Evolutionary conservation across 768 basidiomycete species (phyloP).

Genomic region (Suillus americanus): DNA sequence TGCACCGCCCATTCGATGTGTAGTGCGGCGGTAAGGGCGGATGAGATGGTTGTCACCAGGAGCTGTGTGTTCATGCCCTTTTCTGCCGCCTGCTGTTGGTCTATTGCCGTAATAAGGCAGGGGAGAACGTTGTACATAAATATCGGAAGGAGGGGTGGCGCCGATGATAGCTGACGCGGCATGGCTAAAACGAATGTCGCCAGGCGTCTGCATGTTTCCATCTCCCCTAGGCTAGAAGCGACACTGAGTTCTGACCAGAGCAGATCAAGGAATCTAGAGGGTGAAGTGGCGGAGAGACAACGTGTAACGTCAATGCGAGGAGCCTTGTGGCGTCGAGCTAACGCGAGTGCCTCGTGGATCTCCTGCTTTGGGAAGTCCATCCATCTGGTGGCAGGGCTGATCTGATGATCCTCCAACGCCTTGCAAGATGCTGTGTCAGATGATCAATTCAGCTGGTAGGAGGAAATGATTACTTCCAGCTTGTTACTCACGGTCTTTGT

Average conservation of each 20-base stretch:
- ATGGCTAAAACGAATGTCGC: constrained; percentile 67
- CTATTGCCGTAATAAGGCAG: constrained; percentile 51
- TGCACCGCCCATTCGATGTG: constrained; percentile 72
- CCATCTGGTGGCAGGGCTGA: constrained; percentile 36
- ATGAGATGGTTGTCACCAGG: constrained; percentile 62
- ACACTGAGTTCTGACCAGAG: constrained; percentile 68
- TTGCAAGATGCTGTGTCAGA: constrained; percentile 17
- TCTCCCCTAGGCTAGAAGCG: constrained; percentile 55
- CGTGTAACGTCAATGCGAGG: constrained; percentile 65
- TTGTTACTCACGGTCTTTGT: constrained; percentile 35
- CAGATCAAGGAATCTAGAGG: constrained; percentile 59
- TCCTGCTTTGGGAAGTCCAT: constrained; percentile 55
- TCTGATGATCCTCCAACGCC: constrained; percentile 18
- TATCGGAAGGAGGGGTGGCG: constrained; percentile 68
- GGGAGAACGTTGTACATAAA: constrained; percentile 73
- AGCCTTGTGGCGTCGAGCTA: constrained; percentile 61
- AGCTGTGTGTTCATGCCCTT: constrained; percentile 61
- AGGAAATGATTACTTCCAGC: not conserved
- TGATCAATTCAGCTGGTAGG: not conserved
- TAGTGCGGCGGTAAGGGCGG: constrained; percentile 62
- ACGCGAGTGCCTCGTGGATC: constrained; percentile 54
- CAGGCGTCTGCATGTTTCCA: constrained; percentile 62
- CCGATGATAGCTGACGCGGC: constrained; percentile 46
- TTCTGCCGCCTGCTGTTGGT: constrained; percentile 52
- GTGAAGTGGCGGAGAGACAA: constrained; percentile 57